Evolutionary conservation across 2,329 filamentous ascomycete genomes (phyloP), one percentile per base, ranked within the genome.

Genomic region (Fusarium sp.): DNA sequence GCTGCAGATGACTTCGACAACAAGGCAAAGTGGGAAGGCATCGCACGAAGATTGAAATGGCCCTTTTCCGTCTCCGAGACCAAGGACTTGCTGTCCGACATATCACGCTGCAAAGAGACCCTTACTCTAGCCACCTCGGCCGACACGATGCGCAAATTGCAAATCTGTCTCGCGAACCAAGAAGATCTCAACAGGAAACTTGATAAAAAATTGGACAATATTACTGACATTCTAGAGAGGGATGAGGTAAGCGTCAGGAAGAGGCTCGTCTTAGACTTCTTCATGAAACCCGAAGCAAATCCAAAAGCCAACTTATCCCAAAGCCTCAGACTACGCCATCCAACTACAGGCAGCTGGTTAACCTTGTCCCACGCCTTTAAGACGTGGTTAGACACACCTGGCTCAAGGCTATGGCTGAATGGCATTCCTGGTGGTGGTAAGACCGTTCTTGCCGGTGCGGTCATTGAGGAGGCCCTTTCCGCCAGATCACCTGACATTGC

Each of bases 361-460:
- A 70, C 62, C 0, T 29, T 65, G 2, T 65, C 58, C 0, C 12
- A 17, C 0, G 11, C 9, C 1, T 74, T 76, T 0, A 7, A 17
- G 16, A 11, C 55, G 0, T 74, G 74, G 71, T 17, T 71, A 1
- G 46, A 65, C 0, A 73, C 49, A 0, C 62, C 73, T 0, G 11
- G 29, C 7, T 68, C 64, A 0, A 67, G 53, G 2, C 56, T 72
- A 1, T 72, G 73, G 71, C 17, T 74, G 1, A 67, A 40, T 6
- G 73, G 71, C 0, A 74, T 74, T 4, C 69, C 71, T 0, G 64
- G 73, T 1, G 56, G 51, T 10, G 69, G 73, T 0, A 75, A 75
- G 40, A 66, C 74, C 1, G 2, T 74, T 12, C 22, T 75, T 1
- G 69, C 73, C 0, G 66, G 66, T 5, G 56, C 60, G 1, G 62